These are phyloP conservation scores for Plasmodium inui DNA, from an alignment of 169 alveolate genomes.

Conservation along the genomic window DNA sequence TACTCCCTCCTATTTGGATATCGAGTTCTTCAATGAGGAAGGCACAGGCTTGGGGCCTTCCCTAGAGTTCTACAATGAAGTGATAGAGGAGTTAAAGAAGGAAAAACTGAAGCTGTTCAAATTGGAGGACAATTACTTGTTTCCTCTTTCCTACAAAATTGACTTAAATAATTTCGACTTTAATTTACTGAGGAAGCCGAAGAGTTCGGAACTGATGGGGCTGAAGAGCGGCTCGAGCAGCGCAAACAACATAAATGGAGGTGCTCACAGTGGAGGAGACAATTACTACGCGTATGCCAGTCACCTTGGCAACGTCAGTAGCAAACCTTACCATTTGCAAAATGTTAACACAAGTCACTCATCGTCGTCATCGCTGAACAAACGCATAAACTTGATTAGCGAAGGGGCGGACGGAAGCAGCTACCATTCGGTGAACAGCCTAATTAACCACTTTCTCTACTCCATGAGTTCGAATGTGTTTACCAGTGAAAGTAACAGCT, in stretches of 20 bases:
- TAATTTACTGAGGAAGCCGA: conserved; percentile 61
- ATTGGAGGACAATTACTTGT: conserved; percentile 49
- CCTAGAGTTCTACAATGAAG: conserved; percentile 79
- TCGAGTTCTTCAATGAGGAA: conserved; percentile 79
- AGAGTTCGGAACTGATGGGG: conserved; percentile 15
- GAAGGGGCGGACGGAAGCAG: conserved; percentile 21
- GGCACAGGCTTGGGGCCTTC: conserved; percentile 87
- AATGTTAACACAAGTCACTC: conserved; percentile 7
- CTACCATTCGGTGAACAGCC: conserved; percentile 42
- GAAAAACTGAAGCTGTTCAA: conserved; percentile 72
- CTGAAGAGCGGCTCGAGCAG: background rate
- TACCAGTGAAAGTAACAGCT: background rate
- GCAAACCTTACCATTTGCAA: background rate
- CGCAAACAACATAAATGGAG: background rate
- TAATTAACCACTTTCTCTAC: conserved; percentile 48
- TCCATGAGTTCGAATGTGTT: conserved; percentile 63
- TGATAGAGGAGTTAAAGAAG: conserved; percentile 77
- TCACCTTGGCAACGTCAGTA: background rate
- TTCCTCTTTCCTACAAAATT: conserved; percentile 69
- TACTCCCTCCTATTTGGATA: conserved; percentile 68
- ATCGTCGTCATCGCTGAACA: conserved; percentile 18
- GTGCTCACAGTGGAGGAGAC: background rate
- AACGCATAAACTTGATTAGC: conserved; percentile 16
- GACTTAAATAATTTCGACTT: conserved; percentile 74
- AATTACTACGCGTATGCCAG: background rate